These are phyloP conservation scores for Aspergillus olivimuriae DNA, from an alignment of 495 filamentous ascomycete genomes.

Conservation along the genomic window DNA sequence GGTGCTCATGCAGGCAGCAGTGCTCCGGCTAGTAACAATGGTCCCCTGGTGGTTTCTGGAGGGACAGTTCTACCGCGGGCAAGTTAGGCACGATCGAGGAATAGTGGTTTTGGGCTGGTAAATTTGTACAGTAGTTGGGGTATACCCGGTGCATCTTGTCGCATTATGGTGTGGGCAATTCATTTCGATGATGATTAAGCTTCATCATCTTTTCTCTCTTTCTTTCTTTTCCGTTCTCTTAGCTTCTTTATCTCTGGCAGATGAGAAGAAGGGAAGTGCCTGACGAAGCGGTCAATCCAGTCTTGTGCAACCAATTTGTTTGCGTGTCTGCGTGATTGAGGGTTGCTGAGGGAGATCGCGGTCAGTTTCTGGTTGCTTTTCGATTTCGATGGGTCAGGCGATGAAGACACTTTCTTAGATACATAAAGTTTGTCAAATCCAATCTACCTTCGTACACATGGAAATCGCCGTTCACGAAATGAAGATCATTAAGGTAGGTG, in stretches of 20 bases:
- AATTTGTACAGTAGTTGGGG: neutral
- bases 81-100: conserved; percentile 10
- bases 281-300: too few species aligned
- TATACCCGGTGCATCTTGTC: neutral
- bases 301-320: too few species aligned
- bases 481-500: too few species aligned
- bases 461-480: too few species aligned
- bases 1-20: conserved; percentile 19
- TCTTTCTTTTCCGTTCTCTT: neutral
- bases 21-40: conserved; percentile 21
- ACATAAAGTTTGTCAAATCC: too few species aligned
- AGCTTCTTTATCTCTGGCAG: conserved; percentile 1
- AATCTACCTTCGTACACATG: too few species aligned
- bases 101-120: neutral
- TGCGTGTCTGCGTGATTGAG: too few species aligned
- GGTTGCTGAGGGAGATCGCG: too few species aligned
- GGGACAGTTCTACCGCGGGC: conserved; percentile 20
- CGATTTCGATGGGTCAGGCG: too few species aligned
- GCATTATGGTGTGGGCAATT: neutral
- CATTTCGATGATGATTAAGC: neutral
- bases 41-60: conserved; percentile 41
- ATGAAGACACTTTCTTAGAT: too few species aligned
- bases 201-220: neutral
- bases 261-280: too few species aligned
- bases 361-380: too few species aligned